Base-by-base conservation (phyloP, 345 rosid species). In the Citrus medica region DNA sequence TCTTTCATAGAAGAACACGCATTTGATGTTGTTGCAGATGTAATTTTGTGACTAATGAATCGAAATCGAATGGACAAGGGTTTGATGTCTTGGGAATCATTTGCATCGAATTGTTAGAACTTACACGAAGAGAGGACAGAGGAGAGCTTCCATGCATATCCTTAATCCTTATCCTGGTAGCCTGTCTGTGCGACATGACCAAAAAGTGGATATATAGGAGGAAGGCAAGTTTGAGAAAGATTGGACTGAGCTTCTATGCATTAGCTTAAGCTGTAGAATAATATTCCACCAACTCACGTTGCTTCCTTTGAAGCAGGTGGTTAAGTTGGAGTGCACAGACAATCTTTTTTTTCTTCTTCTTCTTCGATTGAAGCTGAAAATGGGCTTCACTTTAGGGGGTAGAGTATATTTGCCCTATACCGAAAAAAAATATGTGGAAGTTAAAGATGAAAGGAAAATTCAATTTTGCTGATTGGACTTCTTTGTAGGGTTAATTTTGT, bases 141-240 rank as follows among this genome's bases (percentile, higher is more conserved):
- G 79, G 93, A 93, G 82, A 87, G 78, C 64, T 90, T 93, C 79
- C 88, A 90, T 13, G 98, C 94, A 28, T 90, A 12, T 46, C 51
- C 17, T 46, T 46, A 3, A 93, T 78, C 96, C 96, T 76, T 86
- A 84, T 79, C 92, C 93, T 0, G 96, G 91, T 73, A 89, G 96
- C 83, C 83, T 92, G 98, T 76, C 19, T 17, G 4, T 46, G 51
- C 17, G 83, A 89, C 16, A 84, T 62, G 67, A 72, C 69, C 59
- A 66, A 72, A 42, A 17, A 37, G n/a, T 14, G 19, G 2, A 0
- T 2, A 30, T 12, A 30, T 21, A 35, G 63, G 17, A 16, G 24
- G 3, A 21, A 9, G 71, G 9, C 21, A 46, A 38, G 27, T 10
- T 27, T 53, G 37, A 30, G 60, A 42, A 28, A 77, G 58, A 58